Conservation (phyloP, 2,329 filamentous ascomycete genomes). For the Ceratocystis variospora region DNA sequence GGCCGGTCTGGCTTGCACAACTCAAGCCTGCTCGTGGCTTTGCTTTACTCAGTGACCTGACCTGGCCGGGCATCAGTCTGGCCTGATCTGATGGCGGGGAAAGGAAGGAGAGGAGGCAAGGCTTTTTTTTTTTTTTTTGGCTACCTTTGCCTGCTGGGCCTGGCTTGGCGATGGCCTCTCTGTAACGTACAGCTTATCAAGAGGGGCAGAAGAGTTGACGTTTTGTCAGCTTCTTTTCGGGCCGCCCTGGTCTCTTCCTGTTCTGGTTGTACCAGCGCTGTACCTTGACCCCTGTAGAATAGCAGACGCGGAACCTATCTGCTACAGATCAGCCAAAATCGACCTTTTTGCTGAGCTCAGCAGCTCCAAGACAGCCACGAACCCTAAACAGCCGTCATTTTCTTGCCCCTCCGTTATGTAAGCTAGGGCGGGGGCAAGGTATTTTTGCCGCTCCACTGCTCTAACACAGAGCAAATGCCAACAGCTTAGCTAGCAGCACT, state of each 20-base stretch:
- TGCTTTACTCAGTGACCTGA: background rate
- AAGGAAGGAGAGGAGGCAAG: no score
- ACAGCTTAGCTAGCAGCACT: background rate
- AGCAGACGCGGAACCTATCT: background rate
- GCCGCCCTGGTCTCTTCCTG: background rate
- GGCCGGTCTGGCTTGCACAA: background rate
- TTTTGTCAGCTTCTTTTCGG: no score
- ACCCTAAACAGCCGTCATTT: background rate
- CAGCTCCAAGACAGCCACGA: background rate
- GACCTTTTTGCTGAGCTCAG: background rate
- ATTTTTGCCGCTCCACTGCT: no score
- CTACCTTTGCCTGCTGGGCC: no score
- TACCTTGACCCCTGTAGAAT: background rate
- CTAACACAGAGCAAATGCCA: no score
- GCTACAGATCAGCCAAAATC: background rate
- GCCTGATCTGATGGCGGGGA: no score
- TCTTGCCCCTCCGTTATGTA: background rate
- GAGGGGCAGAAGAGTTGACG: no score
- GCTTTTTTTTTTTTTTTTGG: no score
- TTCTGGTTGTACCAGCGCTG: background rate
- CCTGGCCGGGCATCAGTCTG: no score
- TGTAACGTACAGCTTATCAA: no score
- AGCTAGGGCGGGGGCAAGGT: background rate
- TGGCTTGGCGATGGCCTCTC: no score
- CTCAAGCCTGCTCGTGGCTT: constrained; percentile 1